Conservation (phyloP, 768 basidiomycete genomes). For the Tulasnella sp. region DNA sequence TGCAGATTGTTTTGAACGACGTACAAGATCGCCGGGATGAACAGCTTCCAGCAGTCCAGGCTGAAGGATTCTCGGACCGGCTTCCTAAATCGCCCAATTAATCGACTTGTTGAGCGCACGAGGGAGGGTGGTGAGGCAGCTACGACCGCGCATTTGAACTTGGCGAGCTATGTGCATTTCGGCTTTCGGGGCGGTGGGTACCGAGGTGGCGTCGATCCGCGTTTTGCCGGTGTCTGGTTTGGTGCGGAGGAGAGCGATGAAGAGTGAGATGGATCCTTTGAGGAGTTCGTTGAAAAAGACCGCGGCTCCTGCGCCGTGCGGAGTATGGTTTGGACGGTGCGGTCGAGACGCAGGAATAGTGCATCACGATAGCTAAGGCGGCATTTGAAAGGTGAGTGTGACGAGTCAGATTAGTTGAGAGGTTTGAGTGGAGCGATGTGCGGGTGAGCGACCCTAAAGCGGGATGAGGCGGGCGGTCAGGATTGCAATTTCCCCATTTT, state of each 20-base stretch:
- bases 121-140: background rate
- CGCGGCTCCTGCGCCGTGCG: slow-evolving; percentile 83
- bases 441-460: too few species aligned
- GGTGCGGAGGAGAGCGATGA: slow-evolving; percentile 59
- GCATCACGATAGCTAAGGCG: slow-evolving; percentile 88
- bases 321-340: slow-evolving; percentile 74
- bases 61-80: slow-evolving; percentile 69
- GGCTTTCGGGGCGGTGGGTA: slow-evolving; percentile 31
- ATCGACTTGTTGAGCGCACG: background rate
- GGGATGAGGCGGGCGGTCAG: too few species aligned
- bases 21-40: slow-evolving; percentile 93
- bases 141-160: slow-evolving; percentile 14
- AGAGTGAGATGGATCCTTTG: slow-evolving; percentile 80
- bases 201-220: slow-evolving; percentile 23
- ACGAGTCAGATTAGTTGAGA: slow-evolving; percentile 43
- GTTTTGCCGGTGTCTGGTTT: slow-evolving; percentile 29
- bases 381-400: slow-evolving; percentile 87
- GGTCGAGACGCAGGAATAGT: slow-evolving; percentile 84
- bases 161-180: slow-evolving; percentile 35
- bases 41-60: slow-evolving; percentile 92
- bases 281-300: slow-evolving; percentile 91
- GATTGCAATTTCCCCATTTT: slow-evolving; percentile 11
- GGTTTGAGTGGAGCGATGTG: background rate
- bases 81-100: slow-evolving; percentile 47
- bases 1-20: slow-evolving; percentile 94